Evolutionary conservation across 2,329 filamentous ascomycete species (phyloP), one percentile per base, ranked within the genome.

Genomic region (Sodiomyces alkalinus): DNA sequence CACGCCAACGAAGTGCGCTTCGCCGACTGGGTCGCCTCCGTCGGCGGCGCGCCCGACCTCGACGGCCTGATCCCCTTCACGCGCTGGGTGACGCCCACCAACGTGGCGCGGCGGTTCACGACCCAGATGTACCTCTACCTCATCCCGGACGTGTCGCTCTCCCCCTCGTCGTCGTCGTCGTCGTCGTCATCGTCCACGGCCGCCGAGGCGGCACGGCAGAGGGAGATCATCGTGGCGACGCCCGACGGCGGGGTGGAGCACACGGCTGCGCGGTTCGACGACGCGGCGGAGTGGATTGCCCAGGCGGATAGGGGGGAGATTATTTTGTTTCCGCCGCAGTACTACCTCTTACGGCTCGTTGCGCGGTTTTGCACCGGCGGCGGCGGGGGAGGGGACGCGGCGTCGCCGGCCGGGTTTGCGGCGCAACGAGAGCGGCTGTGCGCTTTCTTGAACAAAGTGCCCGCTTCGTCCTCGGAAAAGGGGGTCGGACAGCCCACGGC

Each of bases 81-180:
- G 0, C 71, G 82, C 30, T 96, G 90, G 90, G 65, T 96, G 31
- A 96, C 90, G 3, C 87, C 87, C 0, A 52, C 60, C 1, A 72
- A 68, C 35, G 58, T 77, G 2, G 68, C 74, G 0, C 82, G 76
- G 41, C 69, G 90, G 25, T 98, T 92, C 55, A 82, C 80, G 0
- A 94, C 87, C 1, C 86, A 94, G 48, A 96, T 96, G 87, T 98
- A 96, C 53, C 51, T 96, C 8, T 93, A 93, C 53, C 76, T 92
- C 51, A 64, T 94, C 3, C 85, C 85, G 0, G 53, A 75, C 8
- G 49, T 53, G n/a, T 6, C 19, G 7, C n/a, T n/a, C n/a, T n/a
- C n/a, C n/a, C n/a, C n/a, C n/a, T n/a, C n/a, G n/a, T n/a, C n/a
- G n/a, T n/a, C n/a, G n/a, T n/a, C n/a, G n/a, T n/a, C n/a, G n/a